Evolutionary conservation across 2,329 filamentous ascomycete species (phyloP), one percentile per base, ranked within the genome.

Genomic region (Neofusicoccum sp.): DNA sequence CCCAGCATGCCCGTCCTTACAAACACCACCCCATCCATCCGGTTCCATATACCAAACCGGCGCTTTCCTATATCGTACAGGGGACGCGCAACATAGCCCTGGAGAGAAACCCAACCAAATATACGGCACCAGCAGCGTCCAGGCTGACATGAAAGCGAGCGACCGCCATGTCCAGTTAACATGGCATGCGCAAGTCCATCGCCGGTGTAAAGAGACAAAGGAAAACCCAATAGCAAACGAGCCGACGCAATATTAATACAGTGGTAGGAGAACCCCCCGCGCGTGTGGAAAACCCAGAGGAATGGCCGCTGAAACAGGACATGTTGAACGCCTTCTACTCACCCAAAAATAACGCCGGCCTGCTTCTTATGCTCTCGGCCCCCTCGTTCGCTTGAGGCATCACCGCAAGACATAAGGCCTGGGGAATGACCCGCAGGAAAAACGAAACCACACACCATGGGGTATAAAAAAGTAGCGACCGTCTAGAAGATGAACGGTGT

Each of bases 381-480:
- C 34, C 51, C 51, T 56, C 51, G 33, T 56, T 20, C 20, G n/a
- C 38, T 26, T 43, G 51, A 56, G 43, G 31, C n/a, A 58, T 45
- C 26, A 24, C 56, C 56, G 56, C 28, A 16, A 31, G 34, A 48
- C 43, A 12, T 41, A 47, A 41, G 44, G 28, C 54, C 34, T 49
- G 34, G 30, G 33, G 40, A 58, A 49, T 12, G 34, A 59, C 31
- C 49, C 36, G 26, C 36, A 28, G 56, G 31, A 48, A 59, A 48
- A 36, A 8, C 41, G 44, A 59, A 47, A 48, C 58, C 45, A 62
- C 26, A 48, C 45, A 48, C 57, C 43, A 34, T 59, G 61, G 63
- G 63, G 62, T 65, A 65, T 64, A n/a, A 61, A 57, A 43, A 61
- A 57, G 63, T 65, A 65, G 54, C 62, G 63, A 65, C 45, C 53